Percentiles rank a stretch among this genome's conserved stretches.
Conservation (phyloP, 192 early-diverging fungal species). For the Allomyces arbusculus region DNA sequence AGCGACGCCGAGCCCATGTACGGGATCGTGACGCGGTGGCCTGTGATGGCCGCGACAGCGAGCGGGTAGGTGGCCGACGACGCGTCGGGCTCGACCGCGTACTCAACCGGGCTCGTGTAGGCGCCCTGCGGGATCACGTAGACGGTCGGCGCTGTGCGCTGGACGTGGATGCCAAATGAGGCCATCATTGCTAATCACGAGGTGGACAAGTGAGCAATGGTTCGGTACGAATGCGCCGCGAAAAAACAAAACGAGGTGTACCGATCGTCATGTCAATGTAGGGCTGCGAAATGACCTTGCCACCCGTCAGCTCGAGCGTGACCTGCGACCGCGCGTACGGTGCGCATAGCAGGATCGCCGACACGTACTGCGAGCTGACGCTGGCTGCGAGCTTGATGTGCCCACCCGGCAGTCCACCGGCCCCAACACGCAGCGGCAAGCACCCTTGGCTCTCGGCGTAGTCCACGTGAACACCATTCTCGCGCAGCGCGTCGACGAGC, state of each 20-base stretch:
- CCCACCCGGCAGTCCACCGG: conserved; percentile 57
- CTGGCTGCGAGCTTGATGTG: conserved; percentile 74
- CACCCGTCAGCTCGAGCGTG: conserved; percentile 63
- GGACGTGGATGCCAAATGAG: conserved; percentile 68
- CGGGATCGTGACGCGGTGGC: conserved; percentile 60
- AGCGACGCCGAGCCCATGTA: conserved; percentile 84
- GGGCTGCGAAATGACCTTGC: conserved; percentile 85
- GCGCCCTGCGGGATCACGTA: conserved; percentile 61
- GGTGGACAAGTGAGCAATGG: background rate
- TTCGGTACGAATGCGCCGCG: background rate
- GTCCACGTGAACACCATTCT: conserved; percentile 57
- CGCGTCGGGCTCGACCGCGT: conserved; percentile 88
- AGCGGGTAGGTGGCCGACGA: conserved; percentile 93
- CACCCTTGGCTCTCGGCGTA: conserved; percentile 65
- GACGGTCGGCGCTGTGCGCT: conserved; percentile 47
- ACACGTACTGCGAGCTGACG: conserved; percentile 94
- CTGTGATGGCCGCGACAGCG: conserved; percentile 90
- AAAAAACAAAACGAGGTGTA: background rate
- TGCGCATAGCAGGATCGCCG: conserved; percentile 84
- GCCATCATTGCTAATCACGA: conserved; percentile 66
- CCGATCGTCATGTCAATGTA: conserved; percentile 97
- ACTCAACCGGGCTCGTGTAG: conserved; percentile 65
- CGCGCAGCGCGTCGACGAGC: conserved; percentile 59
- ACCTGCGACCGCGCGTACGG: conserved; percentile 71
- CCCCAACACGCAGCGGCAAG: conserved; percentile 36